Evolutionary conservation across 352 stramenopile species (phyloP), one percentile per base, ranked within the genome.

Genomic region (Phytophthora cactorum): DNA sequence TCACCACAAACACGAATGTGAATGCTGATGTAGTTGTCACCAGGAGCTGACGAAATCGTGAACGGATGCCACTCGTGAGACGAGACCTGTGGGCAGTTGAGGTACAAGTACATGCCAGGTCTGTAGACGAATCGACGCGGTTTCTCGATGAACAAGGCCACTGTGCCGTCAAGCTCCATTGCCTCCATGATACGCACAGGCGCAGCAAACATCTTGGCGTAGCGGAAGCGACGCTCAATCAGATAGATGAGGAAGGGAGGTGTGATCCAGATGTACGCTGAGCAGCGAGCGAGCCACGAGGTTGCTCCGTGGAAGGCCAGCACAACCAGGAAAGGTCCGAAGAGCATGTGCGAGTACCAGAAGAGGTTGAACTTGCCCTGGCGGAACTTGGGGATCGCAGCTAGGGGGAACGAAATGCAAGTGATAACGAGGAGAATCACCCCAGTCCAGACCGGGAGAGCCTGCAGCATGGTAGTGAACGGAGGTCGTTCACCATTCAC

Each of bases 41-140:
- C 69, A 11, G 89, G 89, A 25, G 88, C 86, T 12, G 84, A 95
- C n/a, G 88, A 95, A 52, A 97, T 88, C 8, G 86, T 97, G 73
- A 97, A 97, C 32, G 91, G 90, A 60, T 97, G 91, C 90, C 90
- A 97, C 73, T 97, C 82, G 34, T 85, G 71, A 0, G 63, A 63
- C 27, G 86, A 94, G 59, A 97, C 83, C 25, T 72, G 34, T 5
- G 89, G 89, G 25, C 89, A 74, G 64, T 96, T 93, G 61, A 97
- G 70, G 56, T 90, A 96, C 46, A 90, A 63, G 74, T 97, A 97
- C 84, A 92, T 90, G 27, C 81, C 84, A 2, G 84, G 84, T 12
- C 70, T 74, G 70, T 88, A 89, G 60, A 78, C 25, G 45, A 92
- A 90, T 10, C 72, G 71, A 39, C 74, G 70, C 0, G 84, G 81